Percentiles rank a stretch among this genome's conserved stretches.
Evolutionary conservation across 2,329 filamentous ascomycete species (phyloP).

Genomic region (Aspergillus sp.): DNA sequence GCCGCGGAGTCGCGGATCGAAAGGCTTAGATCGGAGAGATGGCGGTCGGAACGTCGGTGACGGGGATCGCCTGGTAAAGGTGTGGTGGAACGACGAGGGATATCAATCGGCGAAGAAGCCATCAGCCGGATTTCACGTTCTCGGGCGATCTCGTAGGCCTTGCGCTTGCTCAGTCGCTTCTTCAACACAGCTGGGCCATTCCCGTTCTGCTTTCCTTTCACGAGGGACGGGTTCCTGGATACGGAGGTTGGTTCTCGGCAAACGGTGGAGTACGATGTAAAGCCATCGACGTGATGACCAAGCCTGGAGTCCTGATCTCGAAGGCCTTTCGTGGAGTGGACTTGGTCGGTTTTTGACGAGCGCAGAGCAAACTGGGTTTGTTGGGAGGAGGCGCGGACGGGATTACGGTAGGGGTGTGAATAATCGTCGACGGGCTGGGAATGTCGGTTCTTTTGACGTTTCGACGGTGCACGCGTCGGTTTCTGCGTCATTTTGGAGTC

Average conservation of each 20-base stretch:
- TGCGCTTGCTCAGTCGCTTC: conserved; percentile 73
- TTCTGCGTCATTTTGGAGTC: conserved; percentile 27
- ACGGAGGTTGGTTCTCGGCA: conserved; percentile 39
- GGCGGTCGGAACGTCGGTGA: conserved; percentile 59
- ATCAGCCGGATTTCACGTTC: conserved; percentile 88
- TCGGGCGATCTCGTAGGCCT: conserved; percentile 70
- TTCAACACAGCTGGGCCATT: conserved; percentile 57
- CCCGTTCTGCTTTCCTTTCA: conserved; percentile 58
- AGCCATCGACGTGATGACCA: conserved; percentile 19
- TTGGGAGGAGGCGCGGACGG: conserved; percentile 11
- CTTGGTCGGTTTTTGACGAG: conserved; percentile 20
- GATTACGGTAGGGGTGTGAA: conserved; percentile 11
- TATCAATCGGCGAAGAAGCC: conserved; percentile 65
- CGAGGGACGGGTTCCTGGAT: conserved; percentile 48
- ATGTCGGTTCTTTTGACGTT: conserved; percentile 31
- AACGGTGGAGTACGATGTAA: conserved; percentile 34
- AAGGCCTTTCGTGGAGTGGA: conserved; percentile 15
- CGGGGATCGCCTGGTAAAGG: conserved; percentile 46
- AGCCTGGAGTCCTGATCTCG: conserved; percentile 8
- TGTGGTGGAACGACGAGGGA: conserved; percentile 58
- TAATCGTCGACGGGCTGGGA: conserved; percentile 25
- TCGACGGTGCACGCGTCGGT: conserved; percentile 32
- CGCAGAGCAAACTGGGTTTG: conserved; percentile 19
- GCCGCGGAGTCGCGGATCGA: conserved; percentile 70
- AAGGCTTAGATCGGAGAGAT: conserved; percentile 70